Percentiles rank a stretch among this genome's conserved stretches.
Evolutionary conservation across 2,329 filamentous ascomycete species (phyloP).

Genomic region (Massarina eburnea): DNA sequence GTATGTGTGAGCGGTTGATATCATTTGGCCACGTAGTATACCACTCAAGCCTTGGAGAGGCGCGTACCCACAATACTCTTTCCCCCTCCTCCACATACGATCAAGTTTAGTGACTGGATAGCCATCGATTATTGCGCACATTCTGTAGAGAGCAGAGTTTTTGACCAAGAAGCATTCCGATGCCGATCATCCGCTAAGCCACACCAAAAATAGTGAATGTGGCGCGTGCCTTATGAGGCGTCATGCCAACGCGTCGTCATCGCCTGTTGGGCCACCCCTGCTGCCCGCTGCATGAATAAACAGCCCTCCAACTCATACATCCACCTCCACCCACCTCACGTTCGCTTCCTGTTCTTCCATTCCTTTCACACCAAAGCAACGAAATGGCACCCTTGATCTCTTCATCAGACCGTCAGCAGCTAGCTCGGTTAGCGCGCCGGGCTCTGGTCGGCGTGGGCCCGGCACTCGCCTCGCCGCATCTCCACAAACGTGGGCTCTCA

Average conservation of each 20-base stretch:
- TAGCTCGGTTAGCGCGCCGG: constrained; percentile 29
- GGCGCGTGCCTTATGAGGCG: background rate
- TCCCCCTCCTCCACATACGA: too few relatives aligned
- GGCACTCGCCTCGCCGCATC: constrained; percentile 23
- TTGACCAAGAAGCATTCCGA: background rate
- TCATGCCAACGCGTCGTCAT: background rate
- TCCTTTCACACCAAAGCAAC: background rate
- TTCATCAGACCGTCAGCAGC: constrained; percentile 11
- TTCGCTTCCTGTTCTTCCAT: constrained; percentile 1
- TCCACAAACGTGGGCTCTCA: constrained; percentile 55
- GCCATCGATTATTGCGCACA: too few relatives aligned
- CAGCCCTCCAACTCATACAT: background rate
- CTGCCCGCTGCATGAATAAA: background rate
- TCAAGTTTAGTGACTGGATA: too few relatives aligned
- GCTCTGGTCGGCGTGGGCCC: constrained; percentile 31
- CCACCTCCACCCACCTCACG: background rate
- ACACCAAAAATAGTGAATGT: constrained; percentile 1
- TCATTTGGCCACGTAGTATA: too few relatives aligned
- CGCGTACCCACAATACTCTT: too few relatives aligned
- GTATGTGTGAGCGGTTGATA: too few relatives aligned
- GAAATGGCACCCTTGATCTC: constrained; percentile 27
- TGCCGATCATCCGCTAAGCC: constrained; percentile 2
- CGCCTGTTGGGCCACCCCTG: too few relatives aligned
- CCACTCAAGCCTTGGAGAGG: too few relatives aligned
- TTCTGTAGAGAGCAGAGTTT: background rate